Evolutionary conservation across 2,329 filamentous ascomycete species (phyloP).

Genomic region (Trichoderma harzianum): DNA sequence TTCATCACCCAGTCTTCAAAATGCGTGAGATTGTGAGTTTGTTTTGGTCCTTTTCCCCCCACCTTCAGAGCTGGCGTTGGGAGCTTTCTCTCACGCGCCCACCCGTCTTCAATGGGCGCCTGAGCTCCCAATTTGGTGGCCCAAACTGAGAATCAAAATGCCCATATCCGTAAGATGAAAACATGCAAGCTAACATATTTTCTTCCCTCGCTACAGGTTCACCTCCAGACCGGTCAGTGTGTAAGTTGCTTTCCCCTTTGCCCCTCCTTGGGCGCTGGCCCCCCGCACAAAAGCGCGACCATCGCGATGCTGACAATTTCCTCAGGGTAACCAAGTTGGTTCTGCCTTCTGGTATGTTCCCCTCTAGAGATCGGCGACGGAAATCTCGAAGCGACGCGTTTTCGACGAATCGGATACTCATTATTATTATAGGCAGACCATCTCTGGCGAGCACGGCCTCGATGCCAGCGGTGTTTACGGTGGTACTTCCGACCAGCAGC

Average conservation of each 20-base stretch:
- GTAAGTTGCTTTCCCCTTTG: slow-evolving; percentile 50
- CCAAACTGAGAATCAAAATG: neutral
- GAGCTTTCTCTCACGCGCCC: slow-evolving; percentile 9
- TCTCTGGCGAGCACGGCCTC: slow-evolving; percentile 89
- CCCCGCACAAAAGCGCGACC: slow-evolving; percentile 9
- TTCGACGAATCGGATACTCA: slow-evolving; percentile 10
- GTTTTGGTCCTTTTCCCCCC: neutral
- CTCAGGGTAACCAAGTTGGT: slow-evolving; percentile 99
- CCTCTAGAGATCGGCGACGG: neutral
- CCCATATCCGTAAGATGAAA: neutral
- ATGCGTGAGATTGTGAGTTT: slow-evolving; percentile 22
- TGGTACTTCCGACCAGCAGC: slow-evolving; percentile 94
- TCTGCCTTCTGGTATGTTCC: slow-evolving; percentile 74
- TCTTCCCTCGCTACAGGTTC: slow-evolving; percentile 64
- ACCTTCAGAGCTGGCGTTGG: neutral
- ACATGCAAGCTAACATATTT: slow-evolving; percentile 1
- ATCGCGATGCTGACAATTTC: slow-evolving; percentile 35
- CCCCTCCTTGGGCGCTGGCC: slow-evolving; percentile 7
- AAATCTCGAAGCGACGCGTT: neutral
- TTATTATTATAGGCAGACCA: slow-evolving; percentile 61
- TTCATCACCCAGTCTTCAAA: slow-evolving; percentile 11
- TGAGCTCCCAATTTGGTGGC: neutral
- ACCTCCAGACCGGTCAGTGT: slow-evolving; percentile 99
- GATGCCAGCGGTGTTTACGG: slow-evolving; percentile 98
- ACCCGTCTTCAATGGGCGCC: neutral